Base-by-base conservation (phyloP, 2,329 filamentous ascomycete species). In the Pseudogymnoascus sp. region DNA sequence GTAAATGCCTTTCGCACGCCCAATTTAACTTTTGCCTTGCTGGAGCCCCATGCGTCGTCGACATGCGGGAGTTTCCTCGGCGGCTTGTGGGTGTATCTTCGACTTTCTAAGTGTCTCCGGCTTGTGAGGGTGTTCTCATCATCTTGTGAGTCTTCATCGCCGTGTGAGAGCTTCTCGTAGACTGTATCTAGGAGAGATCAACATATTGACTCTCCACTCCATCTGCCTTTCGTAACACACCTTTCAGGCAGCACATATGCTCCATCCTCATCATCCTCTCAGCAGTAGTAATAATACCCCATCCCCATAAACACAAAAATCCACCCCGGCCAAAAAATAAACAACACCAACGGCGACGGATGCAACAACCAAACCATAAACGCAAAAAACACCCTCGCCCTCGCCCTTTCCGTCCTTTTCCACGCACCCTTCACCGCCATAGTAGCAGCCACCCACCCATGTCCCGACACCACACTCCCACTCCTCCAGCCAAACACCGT, bases 271-370 rank as follows among this genome's bases (percentile, higher is more conserved):
- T 3, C 10, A 8, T 31, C 4, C 44, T 4, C 14, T 53, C 46
- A 53, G 46, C 46, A 53, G 14, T 53, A 53, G 4, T 53, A 53
- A 16, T 53, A 53, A 21, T 60, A 60, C 31, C 34, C 56, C 56
- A 36, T 10, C 21, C 56, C 56, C 31, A 53, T 53, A 31, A 53
- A 53, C 46, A 64, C n/a, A 12, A 64, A 18, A 4, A 62, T 34
- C 63, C 63, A 64, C 23, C 63, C 63, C 2, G 63, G 63, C 63
- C 63, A 64, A 11, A 64, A 64, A 11, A 64, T 37, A 34, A 64
- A 50, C 18, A 64, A 21, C 8, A 59, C 44, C 14, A 64, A 16
- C n/a, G 63, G 59, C 37, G 61, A 42, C 5, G 63, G 63, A 28
- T 64, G 61, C 23, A 64, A 18, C 18, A 64, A 50, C 63, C 63